Evolutionary conservation across 2,329 filamentous ascomycete species (phyloP).

Genomic region (Diaporthe humulicola): DNA sequence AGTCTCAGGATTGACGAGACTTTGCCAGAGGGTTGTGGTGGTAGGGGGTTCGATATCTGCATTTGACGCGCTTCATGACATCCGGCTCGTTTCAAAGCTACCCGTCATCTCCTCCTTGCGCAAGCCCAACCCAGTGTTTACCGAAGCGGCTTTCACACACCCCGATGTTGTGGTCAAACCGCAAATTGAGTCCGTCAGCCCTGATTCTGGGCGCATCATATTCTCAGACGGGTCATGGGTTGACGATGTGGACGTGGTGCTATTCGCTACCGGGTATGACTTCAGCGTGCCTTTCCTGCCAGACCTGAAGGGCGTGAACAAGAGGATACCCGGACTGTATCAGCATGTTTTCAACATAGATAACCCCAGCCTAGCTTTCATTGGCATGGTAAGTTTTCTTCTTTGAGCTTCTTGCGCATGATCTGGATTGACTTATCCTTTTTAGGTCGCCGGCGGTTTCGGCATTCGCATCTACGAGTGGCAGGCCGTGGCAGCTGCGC

Average conservation of each 20-base stretch:
- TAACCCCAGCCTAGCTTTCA: conserved; percentile 51
- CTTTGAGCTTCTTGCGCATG: too few species aligned
- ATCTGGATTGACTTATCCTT: neutral
- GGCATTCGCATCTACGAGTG: conserved; percentile 55
- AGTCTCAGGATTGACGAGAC: neutral
- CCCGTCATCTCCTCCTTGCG: conserved; percentile 64
- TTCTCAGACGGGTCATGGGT: conserved; percentile 65
- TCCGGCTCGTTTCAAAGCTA: conserved; percentile 58
- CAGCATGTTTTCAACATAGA: conserved; percentile 53
- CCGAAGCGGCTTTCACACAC: conserved; percentile 64
- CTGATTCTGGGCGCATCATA: conserved; percentile 54
- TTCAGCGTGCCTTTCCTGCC: conserved; percentile 69
- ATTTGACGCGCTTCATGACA: conserved; percentile 67
- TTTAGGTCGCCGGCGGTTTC: conserved; percentile 51
- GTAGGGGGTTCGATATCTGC: conserved; percentile 71
- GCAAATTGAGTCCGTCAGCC: conserved; percentile 57
- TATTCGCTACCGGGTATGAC: conserved; percentile 72
- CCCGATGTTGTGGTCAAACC: conserved; percentile 59
- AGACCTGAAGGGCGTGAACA: conserved; percentile 59
- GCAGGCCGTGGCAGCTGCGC: conserved; percentile 54
- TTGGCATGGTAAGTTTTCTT: conserved; percentile 51
- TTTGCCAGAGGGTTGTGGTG: conserved; percentile 62
- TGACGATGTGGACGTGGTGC: conserved; percentile 65
- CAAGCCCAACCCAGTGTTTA: conserved; percentile 62
- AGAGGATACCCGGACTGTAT: conserved; percentile 50